Percentiles rank a stretch among this genome's conserved stretches.
phyloP scores from a whole-genome alignment of 768 basidiomycete species.

The Termitomyces sp. region DNA sequence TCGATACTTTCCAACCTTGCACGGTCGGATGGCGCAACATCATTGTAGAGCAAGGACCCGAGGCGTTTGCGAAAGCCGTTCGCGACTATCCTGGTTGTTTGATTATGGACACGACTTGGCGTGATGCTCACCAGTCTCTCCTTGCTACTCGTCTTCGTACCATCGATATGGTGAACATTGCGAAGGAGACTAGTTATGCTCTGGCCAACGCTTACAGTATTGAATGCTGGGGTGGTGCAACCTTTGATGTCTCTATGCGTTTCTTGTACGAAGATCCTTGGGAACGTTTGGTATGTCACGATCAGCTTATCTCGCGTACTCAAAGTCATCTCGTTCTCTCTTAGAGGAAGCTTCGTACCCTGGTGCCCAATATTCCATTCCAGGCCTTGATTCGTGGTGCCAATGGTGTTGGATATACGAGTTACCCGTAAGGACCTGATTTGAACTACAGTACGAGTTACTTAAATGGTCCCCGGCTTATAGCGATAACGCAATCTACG shows the following conservation, averaged over 20 bases:
- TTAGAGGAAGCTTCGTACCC: slow-evolving; percentile 84
- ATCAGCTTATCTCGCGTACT: background rate
- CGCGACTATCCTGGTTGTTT: slow-evolving; percentile 92
- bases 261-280: slow-evolving; percentile 99
- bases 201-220: slow-evolving; percentile 93
- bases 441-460: background rate
- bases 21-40: slow-evolving; percentile 96
- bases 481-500: slow-evolving; percentile 98
- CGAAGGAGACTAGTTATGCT: slow-evolving; percentile 94
- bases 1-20: slow-evolving; percentile 83
- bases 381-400: slow-evolving; percentile 98
- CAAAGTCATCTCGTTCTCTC: slow-evolving; percentile 12
- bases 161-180: slow-evolving; percentile 96
- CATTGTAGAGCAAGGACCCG: slow-evolving; percentile 95
- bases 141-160: slow-evolving; percentile 95
- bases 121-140: slow-evolving; percentile 97
- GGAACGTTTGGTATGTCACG: slow-evolving; percentile 80
- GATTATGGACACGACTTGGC: slow-evolving; percentile 99
- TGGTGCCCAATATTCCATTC: slow-evolving; percentile 98
- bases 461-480: background rate
- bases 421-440: slow-evolving; percentile 72
- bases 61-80: slow-evolving; percentile 97
- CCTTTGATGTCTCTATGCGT: slow-evolving; percentile 98
- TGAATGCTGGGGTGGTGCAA: slow-evolving; percentile 99
- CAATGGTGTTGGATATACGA: slow-evolving; percentile 98